Evolutionary conservation across 1,284 basidiomycete genomes (phyloP), one percentile per base, ranked within the genome.

Genomic region (Ceratobasidium sp.): DNA sequence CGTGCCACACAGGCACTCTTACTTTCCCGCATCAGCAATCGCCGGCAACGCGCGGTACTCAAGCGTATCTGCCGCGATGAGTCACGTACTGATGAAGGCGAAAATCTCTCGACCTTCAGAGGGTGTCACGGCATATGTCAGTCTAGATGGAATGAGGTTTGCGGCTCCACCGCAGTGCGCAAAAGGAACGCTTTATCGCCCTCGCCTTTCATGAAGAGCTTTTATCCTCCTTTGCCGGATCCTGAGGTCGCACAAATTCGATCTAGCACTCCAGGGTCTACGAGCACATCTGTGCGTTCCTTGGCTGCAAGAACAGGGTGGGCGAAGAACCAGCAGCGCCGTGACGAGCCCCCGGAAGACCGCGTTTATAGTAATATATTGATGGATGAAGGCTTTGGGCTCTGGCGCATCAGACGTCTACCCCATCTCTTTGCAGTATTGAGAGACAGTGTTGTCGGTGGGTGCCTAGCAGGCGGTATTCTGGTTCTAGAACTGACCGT

Each of bases 341-440:
- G 59, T 8, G 16, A 30, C 2, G 27, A 6, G 18, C 35, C 16
- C 12, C 38, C 62, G 8, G 62, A 64, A 35, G 62, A 64, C 68
- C 52, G 69, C 18, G 41, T 59, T 6, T 30, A 12, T 23, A 71
- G 54, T 38, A 59, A n/a, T 5, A 71, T 71, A 23, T 2, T 71
- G 54, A 71, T 71, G 69, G 69, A 71, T 18, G 69, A 71, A 27
- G 69, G 69, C 7, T 12, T 71, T 18, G 35, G 5, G 3, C 69
- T 71, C n/a, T 71, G 69, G 38, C 12, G 20, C 3, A 46, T 71
- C 38, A n/a, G 46, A 44, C 69, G 54, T 8, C 69, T 59, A 12
- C 20, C 35, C 4, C 54, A 71, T 30, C 20, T 71, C 2, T 23
- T 70, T 10, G 3, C 54, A n/a, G 30, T 60, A 4, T 14, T 71